Conservation (phyloP, 2,329 filamentous ascomycete species). For the Cryphonectria radicalis region DNA sequence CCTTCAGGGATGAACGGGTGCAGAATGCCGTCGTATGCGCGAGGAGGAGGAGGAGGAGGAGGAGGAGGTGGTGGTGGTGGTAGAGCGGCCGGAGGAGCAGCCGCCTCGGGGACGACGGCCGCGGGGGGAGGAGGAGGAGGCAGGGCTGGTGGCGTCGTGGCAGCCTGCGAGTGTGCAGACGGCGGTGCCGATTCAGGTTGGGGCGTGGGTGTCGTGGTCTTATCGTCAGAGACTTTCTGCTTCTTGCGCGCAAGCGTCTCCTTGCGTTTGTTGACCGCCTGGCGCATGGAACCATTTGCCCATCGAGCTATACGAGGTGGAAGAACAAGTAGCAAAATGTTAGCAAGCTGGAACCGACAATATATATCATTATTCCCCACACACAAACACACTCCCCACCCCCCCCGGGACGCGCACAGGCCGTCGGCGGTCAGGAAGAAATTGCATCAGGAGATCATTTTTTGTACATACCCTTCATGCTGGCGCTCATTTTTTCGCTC, state of each 20-base stretch:
- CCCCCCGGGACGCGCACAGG: neutral
- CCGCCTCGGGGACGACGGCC: neutral
- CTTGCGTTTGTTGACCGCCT: slow-evolving; percentile 64
- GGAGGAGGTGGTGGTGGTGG: slow-evolving; percentile 9
- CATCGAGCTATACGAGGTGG: slow-evolving; percentile 52
- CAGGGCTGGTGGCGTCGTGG: slow-evolving; percentile 7
- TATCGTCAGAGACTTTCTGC: slow-evolving; percentile 30
- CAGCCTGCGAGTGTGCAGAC: slow-evolving; percentile 21
- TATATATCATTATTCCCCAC: neutral
- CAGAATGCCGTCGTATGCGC: slow-evolving; percentile 18
- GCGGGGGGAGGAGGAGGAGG: neutral
- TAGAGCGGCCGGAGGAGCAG: slow-evolving; percentile 5
- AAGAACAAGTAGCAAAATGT: slow-evolving; percentile 12
- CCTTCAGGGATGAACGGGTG: neutral
- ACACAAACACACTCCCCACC: no score
- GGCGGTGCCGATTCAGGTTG: slow-evolving; percentile 25
- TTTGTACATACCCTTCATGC: slow-evolving; percentile 62
- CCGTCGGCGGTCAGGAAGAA: neutral
- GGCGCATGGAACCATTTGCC: slow-evolving; percentile 64
- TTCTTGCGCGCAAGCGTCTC: slow-evolving; percentile 65
- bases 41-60: neutral
- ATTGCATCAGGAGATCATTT: neutral
- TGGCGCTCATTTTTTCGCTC: slow-evolving; percentile 68
- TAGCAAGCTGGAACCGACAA: slow-evolving; percentile 5
- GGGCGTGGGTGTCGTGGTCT: slow-evolving; percentile 25